phyloP scores from a whole-genome alignment of 2,329 filamentous ascomycete species.

The Didymella pomorum region DNA sequence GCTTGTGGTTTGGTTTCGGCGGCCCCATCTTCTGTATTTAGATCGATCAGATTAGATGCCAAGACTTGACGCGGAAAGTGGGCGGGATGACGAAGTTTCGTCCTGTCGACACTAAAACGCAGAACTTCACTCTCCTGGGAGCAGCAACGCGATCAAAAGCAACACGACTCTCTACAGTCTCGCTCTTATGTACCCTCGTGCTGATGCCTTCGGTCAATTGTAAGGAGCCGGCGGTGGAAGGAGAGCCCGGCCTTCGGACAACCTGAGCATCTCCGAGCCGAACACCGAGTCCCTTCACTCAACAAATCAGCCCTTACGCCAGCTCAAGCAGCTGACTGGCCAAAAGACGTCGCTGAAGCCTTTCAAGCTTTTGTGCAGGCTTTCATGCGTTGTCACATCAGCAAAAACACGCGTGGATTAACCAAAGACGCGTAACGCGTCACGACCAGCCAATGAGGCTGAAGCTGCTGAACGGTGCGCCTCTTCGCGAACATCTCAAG shows the following conservation, averaged over 20 bases:
- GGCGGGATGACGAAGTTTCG: conserved; percentile 29
- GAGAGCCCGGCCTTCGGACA: conserved; percentile 12
- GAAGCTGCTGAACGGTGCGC: conserved; percentile 68
- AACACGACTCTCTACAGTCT: background rate
- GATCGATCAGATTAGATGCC: conserved; percentile 45
- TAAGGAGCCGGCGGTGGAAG: conserved; percentile 1
- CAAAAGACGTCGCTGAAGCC: background rate
- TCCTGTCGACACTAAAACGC: background rate
- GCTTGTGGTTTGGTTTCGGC: conserved; percentile 32
- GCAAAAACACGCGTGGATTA: background rate
- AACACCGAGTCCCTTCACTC: conserved; percentile 3
- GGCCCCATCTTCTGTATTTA: conserved; percentile 28
- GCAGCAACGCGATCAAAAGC: background rate
- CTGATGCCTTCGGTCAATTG: conserved; percentile 8
- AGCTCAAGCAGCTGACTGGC: background rate
- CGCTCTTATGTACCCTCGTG: background rate
- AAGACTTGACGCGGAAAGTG: conserved; percentile 40
- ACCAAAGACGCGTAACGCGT: conserved; percentile 9
- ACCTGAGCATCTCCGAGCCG: conserved; percentile 17
- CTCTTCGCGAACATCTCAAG: conserved; percentile 60
- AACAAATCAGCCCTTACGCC: background rate
- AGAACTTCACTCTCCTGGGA: background rate
- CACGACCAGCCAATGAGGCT: conserved; percentile 48
- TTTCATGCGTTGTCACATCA: background rate
- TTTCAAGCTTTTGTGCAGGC: background rate